Percentiles rank a stretch among this genome's conserved stretches.
Evolutionary conservation across 148 eudicot species (phyloP).

Genomic region (Vaccinium corymbosum): DNA sequence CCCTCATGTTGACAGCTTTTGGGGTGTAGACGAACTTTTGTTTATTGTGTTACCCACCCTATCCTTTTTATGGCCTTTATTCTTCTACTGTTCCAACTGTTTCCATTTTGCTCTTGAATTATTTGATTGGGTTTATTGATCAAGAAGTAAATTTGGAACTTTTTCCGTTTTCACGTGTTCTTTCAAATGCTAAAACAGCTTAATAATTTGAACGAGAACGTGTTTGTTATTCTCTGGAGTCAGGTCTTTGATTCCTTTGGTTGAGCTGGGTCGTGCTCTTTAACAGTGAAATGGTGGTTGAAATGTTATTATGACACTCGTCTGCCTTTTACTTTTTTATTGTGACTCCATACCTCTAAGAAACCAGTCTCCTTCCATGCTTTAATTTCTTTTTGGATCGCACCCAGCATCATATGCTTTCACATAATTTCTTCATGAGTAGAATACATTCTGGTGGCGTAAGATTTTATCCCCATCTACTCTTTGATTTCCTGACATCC

Average conservation of each 20-base stretch:
- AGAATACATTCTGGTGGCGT: not conserved
- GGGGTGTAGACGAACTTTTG: not conserved
- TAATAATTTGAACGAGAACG: not conserved
- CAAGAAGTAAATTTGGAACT: not conserved
- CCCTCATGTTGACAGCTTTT: not conserved
- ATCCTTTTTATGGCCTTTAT: not conserved
- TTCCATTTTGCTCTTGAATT: not conserved
- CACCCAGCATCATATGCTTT: not conserved
- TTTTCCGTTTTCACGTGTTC: not conserved
- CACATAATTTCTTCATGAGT: not conserved
- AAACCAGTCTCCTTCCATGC: not conserved
- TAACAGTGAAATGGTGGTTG: not conserved
- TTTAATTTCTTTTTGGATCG: not conserved
- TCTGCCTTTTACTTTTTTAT: not conserved
- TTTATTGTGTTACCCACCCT: not conserved
- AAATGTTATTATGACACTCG: not conserved
- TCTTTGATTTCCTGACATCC: not conserved
- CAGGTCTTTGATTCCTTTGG: not conserved
- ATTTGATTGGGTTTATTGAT: not conserved
- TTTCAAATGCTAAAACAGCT: not conserved
- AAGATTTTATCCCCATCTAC: not conserved
- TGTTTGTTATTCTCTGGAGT: constrained; percentile 5
- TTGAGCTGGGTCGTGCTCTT: not conserved
- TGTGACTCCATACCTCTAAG: not conserved
- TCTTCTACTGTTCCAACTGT: not conserved